Conservation (phyloP, 2,329 filamentous ascomycete species). For the Alternaria gansuensis region DNA sequence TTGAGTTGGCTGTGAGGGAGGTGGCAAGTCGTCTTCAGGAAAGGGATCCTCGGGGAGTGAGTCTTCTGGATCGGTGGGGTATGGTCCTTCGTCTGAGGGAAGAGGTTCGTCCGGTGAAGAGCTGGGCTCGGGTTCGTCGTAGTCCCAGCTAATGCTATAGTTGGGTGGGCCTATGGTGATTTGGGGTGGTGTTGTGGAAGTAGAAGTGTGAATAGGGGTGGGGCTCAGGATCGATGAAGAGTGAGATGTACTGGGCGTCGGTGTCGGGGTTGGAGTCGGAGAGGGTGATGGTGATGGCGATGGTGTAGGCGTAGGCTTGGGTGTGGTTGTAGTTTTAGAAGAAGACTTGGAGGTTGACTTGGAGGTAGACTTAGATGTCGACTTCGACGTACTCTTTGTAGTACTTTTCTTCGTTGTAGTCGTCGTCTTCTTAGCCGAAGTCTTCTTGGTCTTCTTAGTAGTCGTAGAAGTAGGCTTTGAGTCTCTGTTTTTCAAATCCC, state of each 20-base stretch:
- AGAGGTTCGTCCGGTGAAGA: not conserved
- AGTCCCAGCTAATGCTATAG: constrained; percentile 22
- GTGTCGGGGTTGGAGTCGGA: constrained; percentile 4
- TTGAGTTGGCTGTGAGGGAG: constrained; percentile 18
- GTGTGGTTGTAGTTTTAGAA: constrained; percentile 13
- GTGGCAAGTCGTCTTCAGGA: constrained; percentile 15
- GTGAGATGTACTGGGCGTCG: not conserved
- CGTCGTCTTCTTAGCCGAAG: constrained; percentile 3
- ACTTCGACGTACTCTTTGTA: constrained; percentile 10
- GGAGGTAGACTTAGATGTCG: constrained; percentile 11
- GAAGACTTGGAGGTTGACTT: constrained; percentile 15
- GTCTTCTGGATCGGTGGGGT: constrained; percentile 24
- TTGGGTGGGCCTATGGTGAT: constrained; percentile 25
- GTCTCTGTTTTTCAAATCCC: constrained; percentile 21
- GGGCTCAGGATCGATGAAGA: not conserved
- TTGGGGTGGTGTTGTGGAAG: constrained; percentile 16
- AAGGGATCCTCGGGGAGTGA: constrained; percentile 18
- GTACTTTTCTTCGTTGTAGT: constrained; percentile 15
- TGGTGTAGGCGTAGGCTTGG: constrained; percentile 17
- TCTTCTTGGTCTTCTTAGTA: constrained; percentile 8
- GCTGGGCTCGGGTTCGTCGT: not conserved
- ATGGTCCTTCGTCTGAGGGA: constrained; percentile 8
- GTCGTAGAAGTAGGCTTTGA: constrained; percentile 15
- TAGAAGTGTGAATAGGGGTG: not conserved
- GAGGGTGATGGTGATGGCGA: constrained; percentile 12